Evolutionary conservation across 306 rosid genomes (phyloP), one percentile per base, ranked within the genome.

Genomic region (Dalbergia oliveri): DNA sequence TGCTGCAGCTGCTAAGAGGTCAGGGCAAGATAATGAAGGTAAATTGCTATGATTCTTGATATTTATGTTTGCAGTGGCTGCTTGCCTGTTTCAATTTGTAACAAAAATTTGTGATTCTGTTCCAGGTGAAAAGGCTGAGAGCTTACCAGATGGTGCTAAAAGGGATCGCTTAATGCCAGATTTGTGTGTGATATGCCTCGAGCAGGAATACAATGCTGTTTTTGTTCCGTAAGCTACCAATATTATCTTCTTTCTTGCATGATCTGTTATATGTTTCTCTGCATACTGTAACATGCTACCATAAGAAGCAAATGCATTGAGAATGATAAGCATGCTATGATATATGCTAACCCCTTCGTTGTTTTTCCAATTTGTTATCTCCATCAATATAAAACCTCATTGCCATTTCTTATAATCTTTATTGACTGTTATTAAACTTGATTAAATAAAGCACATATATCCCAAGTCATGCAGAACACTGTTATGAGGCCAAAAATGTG

Each of bases 111-210:
- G 37, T 33, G 61, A 61, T 59, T 78, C 66, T 66, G 59, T 65
- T 39, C 79, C 88, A 95, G 99, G 91, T 75, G 97, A 89, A 83
- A 84, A 62, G 76, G 81, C 83, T 18, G 94, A 86, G 70, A 75
- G 56, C 54, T 87, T 80, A 75, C 44, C 83, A 33, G 96, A 90
- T 88, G 88, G 85, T 60, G 72, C 86, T 18, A 93, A 87, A 86
- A 91, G 76, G 78, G 98, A 91, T 69, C 91, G 86, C 19, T 53
- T 80, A 69, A 86, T 95, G 94, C 98, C 99, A 54, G 88, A 95
- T 77, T 83, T 95, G 80, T 95, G 99, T 79, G 99, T 95, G 50
- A 95, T 95, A 86, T 95, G 99, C 86, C 99, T 95, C 5, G 99
- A 93, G 88, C 92, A 87, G 79, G 96, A 91, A 34, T 95, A 95